Conservation (phyloP, 176 grass and related monocot genomes). For the Oryza glumipatula region DNA sequence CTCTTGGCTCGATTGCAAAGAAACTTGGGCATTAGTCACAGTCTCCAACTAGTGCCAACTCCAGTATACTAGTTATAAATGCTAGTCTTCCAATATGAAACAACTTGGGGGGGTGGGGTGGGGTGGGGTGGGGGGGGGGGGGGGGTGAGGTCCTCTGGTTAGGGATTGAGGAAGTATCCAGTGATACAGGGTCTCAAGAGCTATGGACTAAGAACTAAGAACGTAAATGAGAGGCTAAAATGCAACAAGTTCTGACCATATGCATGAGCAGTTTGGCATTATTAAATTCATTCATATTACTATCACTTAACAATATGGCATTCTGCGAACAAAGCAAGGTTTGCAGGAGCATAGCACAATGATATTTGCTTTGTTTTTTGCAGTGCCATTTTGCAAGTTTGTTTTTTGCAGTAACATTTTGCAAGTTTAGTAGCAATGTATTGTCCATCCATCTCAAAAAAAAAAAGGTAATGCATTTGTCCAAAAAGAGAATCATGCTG, state of each 20-base stretch:
- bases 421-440: neutral
- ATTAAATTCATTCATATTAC: constrained; percentile 18
- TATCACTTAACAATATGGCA: neutral
- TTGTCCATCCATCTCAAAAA: neutral
- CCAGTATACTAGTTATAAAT: neutral
- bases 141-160: neutral
- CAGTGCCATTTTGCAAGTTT: neutral
- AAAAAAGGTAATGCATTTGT: neutral
- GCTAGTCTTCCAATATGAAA: constrained; percentile 8
- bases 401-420: constrained; percentile 20
- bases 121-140: no score
- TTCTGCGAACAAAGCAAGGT: constrained; percentile 25
- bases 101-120: no score
- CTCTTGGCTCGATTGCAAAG: constrained; percentile 11
- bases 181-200: constrained; percentile 7
- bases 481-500: constrained; percentile 1
- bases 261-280: neutral
- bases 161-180: constrained; percentile 2
- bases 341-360: constrained; percentile 2
- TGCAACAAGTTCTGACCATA: constrained; percentile 22
- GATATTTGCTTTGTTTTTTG: neutral
- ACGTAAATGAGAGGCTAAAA: neutral
- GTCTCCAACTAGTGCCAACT: constrained; percentile 13
- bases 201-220: constrained; percentile 17
- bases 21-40: neutral